These are phyloP conservation scores for Cyberlindnera mycetangii DNA, from an alignment of 805 yeast species.

Conservation along the genomic window DNA sequence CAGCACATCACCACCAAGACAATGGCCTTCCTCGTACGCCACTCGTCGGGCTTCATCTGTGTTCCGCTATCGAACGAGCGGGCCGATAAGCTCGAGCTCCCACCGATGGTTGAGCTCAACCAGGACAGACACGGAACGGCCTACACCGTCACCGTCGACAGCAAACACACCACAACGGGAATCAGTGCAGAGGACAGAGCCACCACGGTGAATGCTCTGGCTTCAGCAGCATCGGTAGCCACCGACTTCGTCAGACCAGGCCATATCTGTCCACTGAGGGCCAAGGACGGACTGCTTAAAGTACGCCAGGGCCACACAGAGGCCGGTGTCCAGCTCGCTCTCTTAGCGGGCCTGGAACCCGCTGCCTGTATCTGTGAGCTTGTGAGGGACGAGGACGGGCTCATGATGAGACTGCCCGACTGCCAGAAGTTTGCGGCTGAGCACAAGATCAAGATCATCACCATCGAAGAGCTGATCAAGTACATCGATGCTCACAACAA, in stretches of 20 bases:
- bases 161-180: constrained; percentile 88
- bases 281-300: constrained; percentile 78
- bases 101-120: constrained; percentile 55
- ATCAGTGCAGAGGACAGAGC: constrained; percentile 94
- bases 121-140: constrained; percentile 95
- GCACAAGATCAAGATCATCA: constrained; percentile 65
- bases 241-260: constrained; percentile 87
- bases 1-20: constrained; percentile 70
- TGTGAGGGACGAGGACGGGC: constrained; percentile 89
- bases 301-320: constrained; percentile 94
- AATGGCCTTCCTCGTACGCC: constrained; percentile 91
- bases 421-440: constrained; percentile 67
- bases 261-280: constrained; percentile 89
- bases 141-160: constrained; percentile 90
- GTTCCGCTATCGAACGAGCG: constrained; percentile 75
- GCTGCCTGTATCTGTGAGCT: constrained; percentile 94
- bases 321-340: constrained; percentile 88
- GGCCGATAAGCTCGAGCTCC: constrained; percentile 80
- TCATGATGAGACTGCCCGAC: constrained; percentile 91
- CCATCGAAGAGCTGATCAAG: constrained; percentile 70
- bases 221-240: constrained; percentile 54
- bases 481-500: constrained; percentile 35
- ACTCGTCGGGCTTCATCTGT: constrained; percentile 90
- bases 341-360: constrained; percentile 71
- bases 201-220: constrained; percentile 70